Evolutionary conservation across 2,329 filamentous ascomycete genomes (phyloP), one percentile per base, ranked within the genome.

Genomic region (Xylariaceae sp.): DNA sequence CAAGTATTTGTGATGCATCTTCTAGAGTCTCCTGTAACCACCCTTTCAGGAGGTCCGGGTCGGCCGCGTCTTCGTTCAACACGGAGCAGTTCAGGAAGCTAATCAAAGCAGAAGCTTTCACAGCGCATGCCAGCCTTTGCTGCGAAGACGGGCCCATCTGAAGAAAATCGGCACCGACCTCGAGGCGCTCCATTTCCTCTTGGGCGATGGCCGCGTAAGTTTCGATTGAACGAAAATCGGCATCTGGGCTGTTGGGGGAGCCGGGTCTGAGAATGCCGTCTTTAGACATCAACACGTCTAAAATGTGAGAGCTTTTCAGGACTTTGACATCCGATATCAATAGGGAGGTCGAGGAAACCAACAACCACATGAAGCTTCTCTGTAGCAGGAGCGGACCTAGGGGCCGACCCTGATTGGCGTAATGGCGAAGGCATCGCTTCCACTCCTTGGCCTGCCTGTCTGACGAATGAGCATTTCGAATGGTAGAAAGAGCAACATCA

Each of bases 321-420:
- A 66, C 60, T n/a, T 72, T 64, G 5, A 72, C 69, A 25, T 81
- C 76, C 19, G 75, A 70, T 13, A 86, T 69, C 39, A 90, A 65
- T 18, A 90, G 70, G 11, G 85, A 84, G 2, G 85, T 86, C 34
- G 77, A 81, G 2, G 87, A 77, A 21, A 88, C 80, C 10, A 95
- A 69, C 19, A 96, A 74, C 58, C 78, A 80, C 70, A 93, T 87
- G 55, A 94, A 93, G 43, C 82, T 88, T 51, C 86, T 78, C 56
- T 94, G 88, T 15, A 98, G 62, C 5, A 96, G 71, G 81, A 95
- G 92, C 10, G 89, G 87, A 8, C 92, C 88, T 27, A 98, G 64
- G 1, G 93, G 90, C 14, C 86, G 76, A 8, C 84, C 84, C 38
- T 77, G 72, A 12, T 79, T 74, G 18, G 85, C 78, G 61, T 96